Conservation (phyloP, 306 rosid genomes). For the Medicago arabica region DNA sequence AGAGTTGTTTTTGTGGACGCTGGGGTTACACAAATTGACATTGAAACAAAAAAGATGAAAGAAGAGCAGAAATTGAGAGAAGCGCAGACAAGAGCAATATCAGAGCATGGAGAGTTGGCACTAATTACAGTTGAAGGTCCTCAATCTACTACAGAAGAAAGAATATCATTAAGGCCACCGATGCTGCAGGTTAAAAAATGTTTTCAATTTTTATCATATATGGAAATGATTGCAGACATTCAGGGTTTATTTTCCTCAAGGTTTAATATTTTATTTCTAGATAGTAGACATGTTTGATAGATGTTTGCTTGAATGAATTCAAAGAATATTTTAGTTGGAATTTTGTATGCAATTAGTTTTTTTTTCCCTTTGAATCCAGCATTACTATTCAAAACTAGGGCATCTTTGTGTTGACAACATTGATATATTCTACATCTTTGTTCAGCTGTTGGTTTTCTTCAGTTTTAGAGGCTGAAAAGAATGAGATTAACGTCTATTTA, state of each 20-base stretch:
- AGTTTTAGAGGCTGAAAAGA: conserved; percentile 29
- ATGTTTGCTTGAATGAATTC: conserved; percentile 24
- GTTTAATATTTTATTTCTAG: conserved; percentile 32
- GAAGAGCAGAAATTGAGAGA: conserved; percentile 84
- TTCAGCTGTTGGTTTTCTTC: conserved; percentile 24
- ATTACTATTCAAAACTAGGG: conserved; percentile 17
- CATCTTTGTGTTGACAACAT: not conserved
- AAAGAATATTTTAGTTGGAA: conserved; percentile 13
- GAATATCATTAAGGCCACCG: conserved; percentile 85
- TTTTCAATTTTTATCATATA: conserved; percentile 20
- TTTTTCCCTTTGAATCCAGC: conserved; percentile 4
- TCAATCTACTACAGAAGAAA: conserved; percentile 72
- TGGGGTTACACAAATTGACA: conserved; percentile 86
- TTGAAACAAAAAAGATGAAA: conserved; percentile 88
- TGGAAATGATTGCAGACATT: conserved; percentile 30
- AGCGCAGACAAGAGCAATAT: conserved; percentile 73
- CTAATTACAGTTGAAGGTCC: conserved; percentile 84
- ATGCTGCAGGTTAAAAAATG: conserved; percentile 82
- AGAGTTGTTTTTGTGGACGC: conserved; percentile 97
- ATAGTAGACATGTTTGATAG: conserved; percentile 38
- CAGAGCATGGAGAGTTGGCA: conserved; percentile 93
- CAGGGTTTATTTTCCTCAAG: conserved; percentile 25
- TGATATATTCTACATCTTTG: conserved; percentile 24
- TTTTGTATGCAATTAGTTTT: conserved; percentile 10
- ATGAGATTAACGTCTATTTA: not conserved